Conservation (phyloP, 805 yeast species). For the Kodamaea lidongshanica region DNA sequence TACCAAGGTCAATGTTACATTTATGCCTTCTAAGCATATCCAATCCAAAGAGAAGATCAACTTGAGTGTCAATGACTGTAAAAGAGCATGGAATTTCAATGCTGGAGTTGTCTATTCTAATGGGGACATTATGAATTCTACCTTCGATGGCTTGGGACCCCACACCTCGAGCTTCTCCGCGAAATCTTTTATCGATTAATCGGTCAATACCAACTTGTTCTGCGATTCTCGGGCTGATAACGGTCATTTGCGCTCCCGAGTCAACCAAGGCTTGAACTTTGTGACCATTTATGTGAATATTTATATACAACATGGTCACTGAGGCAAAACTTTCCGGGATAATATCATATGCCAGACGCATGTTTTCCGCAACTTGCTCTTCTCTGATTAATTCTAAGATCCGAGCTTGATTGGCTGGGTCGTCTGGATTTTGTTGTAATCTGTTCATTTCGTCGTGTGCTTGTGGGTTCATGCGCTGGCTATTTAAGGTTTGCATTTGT, state of each 20-base stretch:
- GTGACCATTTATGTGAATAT: constrained; percentile 70
- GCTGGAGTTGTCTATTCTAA: constrained; percentile 57
- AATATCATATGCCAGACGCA: constrained; percentile 73
- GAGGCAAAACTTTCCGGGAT: constrained; percentile 85
- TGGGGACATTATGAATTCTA: constrained; percentile 80
- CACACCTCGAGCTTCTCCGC: constrained; percentile 85
- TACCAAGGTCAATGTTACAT: constrained; percentile 69
- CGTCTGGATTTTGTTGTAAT: constrained; percentile 60
- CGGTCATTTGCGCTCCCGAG: constrained; percentile 90
- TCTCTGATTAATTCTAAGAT: constrained; percentile 64
- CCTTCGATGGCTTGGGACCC: constrained; percentile 79
- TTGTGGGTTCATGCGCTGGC: constrained; percentile 11
- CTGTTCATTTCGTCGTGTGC: constrained; percentile 28
- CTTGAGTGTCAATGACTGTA: constrained; percentile 52
- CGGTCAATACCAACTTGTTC: constrained; percentile 63
- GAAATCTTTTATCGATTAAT: constrained; percentile 71
- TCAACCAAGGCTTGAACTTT: constrained; percentile 91
- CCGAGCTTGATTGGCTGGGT: constrained; percentile 59
- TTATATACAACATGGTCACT: constrained; percentile 79
- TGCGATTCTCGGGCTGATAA: constrained; percentile 73
- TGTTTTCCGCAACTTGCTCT: constrained; percentile 72
- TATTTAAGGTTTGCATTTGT: constrained; percentile 19
- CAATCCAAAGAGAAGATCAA: constrained; percentile 77
- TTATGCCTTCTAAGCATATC: constrained; percentile 88
- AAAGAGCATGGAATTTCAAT: constrained; percentile 38